Evolutionary conservation across 352 stramenopile species (phyloP), one percentile per base, ranked within the genome.

Genomic region (Phytophthora fragariae): DNA sequence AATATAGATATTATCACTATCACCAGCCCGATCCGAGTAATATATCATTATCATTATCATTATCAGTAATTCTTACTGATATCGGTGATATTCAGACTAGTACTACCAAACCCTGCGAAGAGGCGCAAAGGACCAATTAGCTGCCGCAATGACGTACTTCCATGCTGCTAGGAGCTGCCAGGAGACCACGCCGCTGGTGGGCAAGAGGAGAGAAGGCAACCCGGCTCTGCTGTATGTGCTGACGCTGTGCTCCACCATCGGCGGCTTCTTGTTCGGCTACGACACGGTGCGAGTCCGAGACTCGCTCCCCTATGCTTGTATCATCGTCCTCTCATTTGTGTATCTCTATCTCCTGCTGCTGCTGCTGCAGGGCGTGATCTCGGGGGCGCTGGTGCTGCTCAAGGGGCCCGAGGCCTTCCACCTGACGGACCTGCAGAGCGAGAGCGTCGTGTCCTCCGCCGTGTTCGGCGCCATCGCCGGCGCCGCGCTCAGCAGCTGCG

Each of bases 221-320:
- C 62, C 71, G 10, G 31, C 65, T 11, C 76, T 82, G 33, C 73
- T 94, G 9, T 90, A 88, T 41, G 58, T 92, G 31, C 85, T 94
- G 39, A 94, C 84, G 52, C 69, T 79, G 52, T 91, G 83, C 66
- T 90, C 88, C 19, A 92, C 88, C 14, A 84, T 92, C 59, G 88
- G 88, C 57, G 88, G 88, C 49, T 94, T 94, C 65, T 72, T 94
- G 46, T 94, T 94, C 60, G 88, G 88, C 65, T 95, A 95, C 68
- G 88, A 95, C 70, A 95, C 88, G 39, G 81, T 85, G 53, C 62
- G 56, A 47, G 49, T n/a, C 29, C 11, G 17, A 31, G 44, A 19
- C 19, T 11, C 41, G 41, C 41, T 41, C 4, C 11, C 37, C 6
- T 57, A 37, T 39, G 8, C 9, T 44, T n/a, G 12, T 39, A 39